Conservation (phyloP, 106 monocot genomes). For the Agapanthus africanus region DNA sequence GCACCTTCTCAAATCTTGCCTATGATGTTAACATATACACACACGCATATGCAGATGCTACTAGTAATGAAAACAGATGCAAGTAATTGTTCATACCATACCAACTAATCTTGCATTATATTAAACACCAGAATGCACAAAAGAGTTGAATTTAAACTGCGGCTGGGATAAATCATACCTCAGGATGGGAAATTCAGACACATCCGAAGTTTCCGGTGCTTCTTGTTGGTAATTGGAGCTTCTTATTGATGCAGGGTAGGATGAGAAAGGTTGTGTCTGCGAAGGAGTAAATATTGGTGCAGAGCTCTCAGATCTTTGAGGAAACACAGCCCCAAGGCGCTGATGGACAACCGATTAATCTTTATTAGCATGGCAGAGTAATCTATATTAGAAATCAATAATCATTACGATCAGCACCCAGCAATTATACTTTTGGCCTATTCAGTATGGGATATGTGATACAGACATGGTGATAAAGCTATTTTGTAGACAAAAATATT, state of each 20-base stretch:
- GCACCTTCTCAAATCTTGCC: too few relatives aligned
- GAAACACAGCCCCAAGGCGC: conserved; percentile 77
- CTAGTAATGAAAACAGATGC: not conserved
- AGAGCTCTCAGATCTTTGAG: conserved; percentile 62
- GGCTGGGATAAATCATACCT: conserved; percentile 55
- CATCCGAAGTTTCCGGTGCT: conserved; percentile 37
- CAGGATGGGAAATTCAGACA: conserved; percentile 45
- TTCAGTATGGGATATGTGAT: too few relatives aligned
- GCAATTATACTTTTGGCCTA: too few relatives aligned
- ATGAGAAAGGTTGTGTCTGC: conserved; percentile 58
- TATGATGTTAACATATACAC: too few relatives aligned
- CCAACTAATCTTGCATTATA: not conserved
- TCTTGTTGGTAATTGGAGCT: conserved; percentile 43
- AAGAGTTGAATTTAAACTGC: not conserved
- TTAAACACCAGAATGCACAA: not conserved
- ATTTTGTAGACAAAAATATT: too few relatives aligned
- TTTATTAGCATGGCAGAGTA: too few relatives aligned
- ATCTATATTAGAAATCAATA: not conserved
- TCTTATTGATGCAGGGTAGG: conserved; percentile 43
- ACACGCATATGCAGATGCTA: too few relatives aligned
- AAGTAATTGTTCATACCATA: not conserved
- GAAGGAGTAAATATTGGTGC: conserved; percentile 73
- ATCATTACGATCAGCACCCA: too few relatives aligned
- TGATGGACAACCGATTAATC: conserved; percentile 27
- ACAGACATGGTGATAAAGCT: too few relatives aligned